These are phyloP conservation scores for Eucommia ulmoides DNA, from an alignment of 257 asterid species.

Conservation along the genomic window DNA sequence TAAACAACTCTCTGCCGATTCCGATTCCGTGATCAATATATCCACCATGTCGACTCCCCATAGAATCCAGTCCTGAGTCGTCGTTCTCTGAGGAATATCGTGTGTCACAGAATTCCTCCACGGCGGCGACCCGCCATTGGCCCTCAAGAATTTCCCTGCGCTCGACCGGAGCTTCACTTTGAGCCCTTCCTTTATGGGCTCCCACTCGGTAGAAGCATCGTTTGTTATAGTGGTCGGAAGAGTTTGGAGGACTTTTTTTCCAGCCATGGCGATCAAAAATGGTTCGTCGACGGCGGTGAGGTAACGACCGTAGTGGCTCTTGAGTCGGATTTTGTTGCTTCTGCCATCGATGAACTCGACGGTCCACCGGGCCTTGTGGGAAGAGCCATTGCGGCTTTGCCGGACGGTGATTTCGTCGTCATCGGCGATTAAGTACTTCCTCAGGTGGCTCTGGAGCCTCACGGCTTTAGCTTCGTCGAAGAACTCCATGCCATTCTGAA, in stretches of 20 bases:
- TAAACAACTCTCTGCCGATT: constrained; percentile 7
- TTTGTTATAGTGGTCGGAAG: constrained; percentile 12
- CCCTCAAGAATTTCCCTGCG: constrained; percentile 60
- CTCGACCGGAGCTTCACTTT: constrained; percentile 47
- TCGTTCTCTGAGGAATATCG: constrained; percentile 65
- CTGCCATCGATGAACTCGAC: constrained; percentile 53
- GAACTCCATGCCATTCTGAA: too few relatives aligned
- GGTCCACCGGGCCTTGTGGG: constrained; percentile 32
- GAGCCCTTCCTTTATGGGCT: constrained; percentile 53
- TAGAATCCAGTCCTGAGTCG: constrained; percentile 64
- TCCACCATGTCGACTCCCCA: constrained; percentile 70
- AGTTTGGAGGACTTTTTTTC: constrained; percentile 51
- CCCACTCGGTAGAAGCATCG: constrained; percentile 42
- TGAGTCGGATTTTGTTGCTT: constrained; percentile 33
- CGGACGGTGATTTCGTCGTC: constrained; percentile 27
- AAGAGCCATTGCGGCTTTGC: constrained; percentile 25
- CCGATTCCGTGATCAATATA: constrained; percentile 20
- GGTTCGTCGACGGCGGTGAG: constrained; percentile 53
- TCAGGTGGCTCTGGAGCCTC: constrained; percentile 25
- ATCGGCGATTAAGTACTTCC: constrained; percentile 25
- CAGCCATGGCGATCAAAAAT: constrained; percentile 67
- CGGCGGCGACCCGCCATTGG: constrained; percentile 69
- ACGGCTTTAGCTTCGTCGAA: too few relatives aligned
- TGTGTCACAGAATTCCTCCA: constrained; percentile 74
- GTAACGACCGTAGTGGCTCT: constrained; percentile 57